These are phyloP conservation scores for Amylostereum areolatum DNA, from an alignment of 1,284 basidiomycete species.

Conservation along the genomic window DNA sequence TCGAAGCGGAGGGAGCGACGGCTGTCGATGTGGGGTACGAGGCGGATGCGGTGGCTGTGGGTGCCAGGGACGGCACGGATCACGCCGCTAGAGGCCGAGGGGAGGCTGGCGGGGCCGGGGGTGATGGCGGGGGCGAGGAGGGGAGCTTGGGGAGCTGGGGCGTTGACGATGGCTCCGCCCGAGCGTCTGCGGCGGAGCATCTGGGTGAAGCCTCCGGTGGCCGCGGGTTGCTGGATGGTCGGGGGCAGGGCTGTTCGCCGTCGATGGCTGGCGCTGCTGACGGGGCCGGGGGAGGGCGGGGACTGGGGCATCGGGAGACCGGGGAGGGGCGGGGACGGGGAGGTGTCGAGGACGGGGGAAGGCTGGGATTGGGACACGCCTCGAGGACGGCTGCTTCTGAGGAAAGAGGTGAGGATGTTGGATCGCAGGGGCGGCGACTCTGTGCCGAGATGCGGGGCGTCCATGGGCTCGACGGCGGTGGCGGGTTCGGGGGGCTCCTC, in stretches of 20 bases:
- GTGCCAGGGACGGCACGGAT: constrained; percentile 2
- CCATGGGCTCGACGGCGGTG: constrained; percentile 4
- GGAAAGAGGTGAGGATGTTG: constrained; percentile 33
- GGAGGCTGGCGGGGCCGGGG: constrained; percentile 10
- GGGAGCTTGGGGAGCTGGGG: constrained; percentile 21
- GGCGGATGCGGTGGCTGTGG: constrained; percentile 57
- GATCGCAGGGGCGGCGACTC: constrained; percentile 10
- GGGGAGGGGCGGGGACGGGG: constrained; percentile 23
- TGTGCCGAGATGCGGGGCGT: constrained; percentile 7
- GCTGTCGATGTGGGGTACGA: constrained; percentile 92
- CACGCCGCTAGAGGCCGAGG: constrained; percentile 6
- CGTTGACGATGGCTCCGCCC: constrained; percentile 26
- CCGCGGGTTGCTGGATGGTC: constrained; percentile 21
- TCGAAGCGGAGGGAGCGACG: constrained; percentile 90
- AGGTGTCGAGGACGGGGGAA: no score
- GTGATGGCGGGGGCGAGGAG: constrained; percentile 18
- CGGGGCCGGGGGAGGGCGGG: constrained; percentile 15
- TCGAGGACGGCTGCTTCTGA: constrained; percentile 31
- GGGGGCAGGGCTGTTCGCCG: constrained; percentile 22
- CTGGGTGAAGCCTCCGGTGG: constrained; percentile 23
- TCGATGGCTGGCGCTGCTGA: constrained; percentile 20
- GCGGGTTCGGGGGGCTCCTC: no score
- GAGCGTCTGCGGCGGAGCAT: constrained; percentile 31
- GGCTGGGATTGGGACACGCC: constrained; percentile 33
- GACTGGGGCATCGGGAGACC: constrained; percentile 13